A percentile compares a stretch with the other conserved stretches of the same genome.
Evolutionary conservation across 1,284 basidiomycete species (phyloP).

Genomic region (Tetrapyrgos nigripes): DNA sequence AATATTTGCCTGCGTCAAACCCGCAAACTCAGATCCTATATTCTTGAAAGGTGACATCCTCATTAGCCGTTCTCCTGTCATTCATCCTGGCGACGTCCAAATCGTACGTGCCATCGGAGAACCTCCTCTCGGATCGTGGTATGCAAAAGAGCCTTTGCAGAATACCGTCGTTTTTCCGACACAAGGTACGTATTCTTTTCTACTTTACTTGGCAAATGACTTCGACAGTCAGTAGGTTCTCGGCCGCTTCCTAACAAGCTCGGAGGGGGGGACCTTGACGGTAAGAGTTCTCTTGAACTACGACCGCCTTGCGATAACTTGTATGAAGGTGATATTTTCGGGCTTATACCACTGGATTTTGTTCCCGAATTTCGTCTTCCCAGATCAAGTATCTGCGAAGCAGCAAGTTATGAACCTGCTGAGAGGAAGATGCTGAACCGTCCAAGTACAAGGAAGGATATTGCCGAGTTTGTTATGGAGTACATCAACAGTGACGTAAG

Average conservation of each 20-base stretch:
- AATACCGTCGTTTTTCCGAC: conserved; percentile 69
- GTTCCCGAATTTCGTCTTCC: conserved; percentile 38
- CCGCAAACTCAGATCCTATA: conserved; percentile 33
- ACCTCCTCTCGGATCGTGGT: conserved; percentile 57
- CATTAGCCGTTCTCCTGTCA: conserved; percentile 69
- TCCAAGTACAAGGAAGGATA: conserved; percentile 70
- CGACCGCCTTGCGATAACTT: conserved; percentile 52
- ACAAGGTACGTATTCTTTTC: conserved; percentile 42
- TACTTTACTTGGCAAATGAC: not conserved
- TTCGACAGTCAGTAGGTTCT: conserved; percentile 42
- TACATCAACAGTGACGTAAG: conserved; percentile 71
- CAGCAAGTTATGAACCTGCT: conserved; percentile 61
- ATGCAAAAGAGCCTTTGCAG: conserved; percentile 52
- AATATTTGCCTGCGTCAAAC: conserved; percentile 63
- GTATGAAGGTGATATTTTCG: conserved; percentile 66
- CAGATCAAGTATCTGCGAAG: conserved; percentile 35
- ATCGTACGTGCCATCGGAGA: conserved; percentile 63
- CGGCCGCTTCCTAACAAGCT: conserved; percentile 68
- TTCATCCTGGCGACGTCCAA: conserved; percentile 75
- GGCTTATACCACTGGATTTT: conserved; percentile 53
- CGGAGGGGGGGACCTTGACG: conserved; percentile 55
- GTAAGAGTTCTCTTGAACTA: not conserved
- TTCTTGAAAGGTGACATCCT: conserved; percentile 64
- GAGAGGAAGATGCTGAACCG: conserved; percentile 53
- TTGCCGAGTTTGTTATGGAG: conserved; percentile 77